Evolutionary conservation across 306 rosid species (phyloP).

Genomic region (Cucurbita moschata): DNA sequence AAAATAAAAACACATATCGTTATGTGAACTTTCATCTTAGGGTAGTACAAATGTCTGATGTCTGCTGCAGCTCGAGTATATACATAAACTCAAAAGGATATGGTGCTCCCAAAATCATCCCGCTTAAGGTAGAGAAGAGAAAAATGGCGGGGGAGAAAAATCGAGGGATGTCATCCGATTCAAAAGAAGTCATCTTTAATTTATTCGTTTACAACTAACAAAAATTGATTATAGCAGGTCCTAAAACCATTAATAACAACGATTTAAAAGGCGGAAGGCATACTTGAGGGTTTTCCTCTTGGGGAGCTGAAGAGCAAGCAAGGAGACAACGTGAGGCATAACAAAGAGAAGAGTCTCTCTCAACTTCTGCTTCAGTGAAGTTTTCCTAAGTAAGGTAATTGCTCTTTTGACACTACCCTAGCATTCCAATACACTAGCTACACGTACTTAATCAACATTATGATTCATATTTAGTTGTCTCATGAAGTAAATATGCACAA

Average conservation of each 20-base stretch:
- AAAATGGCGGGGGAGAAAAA: neutral
- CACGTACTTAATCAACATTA: neutral
- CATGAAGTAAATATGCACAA: neutral
- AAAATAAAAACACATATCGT: neutral
- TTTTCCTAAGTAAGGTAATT: neutral
- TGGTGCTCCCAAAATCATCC: too few relatives aligned
- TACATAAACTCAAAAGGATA: too few relatives aligned
- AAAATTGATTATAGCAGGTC: neutral
- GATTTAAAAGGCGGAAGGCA: neutral
- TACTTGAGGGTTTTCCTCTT: neutral
- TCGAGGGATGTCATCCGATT: neutral
- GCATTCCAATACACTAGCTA: neutral
- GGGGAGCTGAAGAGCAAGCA: neutral
- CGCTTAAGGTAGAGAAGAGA: neutral
- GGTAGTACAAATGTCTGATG: neutral
- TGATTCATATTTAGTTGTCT: neutral
- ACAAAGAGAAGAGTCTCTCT: neutral
- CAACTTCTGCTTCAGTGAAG: neutral
- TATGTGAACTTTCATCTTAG: neutral
- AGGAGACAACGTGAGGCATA: neutral
- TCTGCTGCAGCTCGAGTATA: neutral
- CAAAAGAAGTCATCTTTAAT: neutral
- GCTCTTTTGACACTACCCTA: neutral
- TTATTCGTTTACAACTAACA: neutral
- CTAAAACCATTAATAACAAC: neutral